These are phyloP conservation scores for Arabidopsis thaliana DNA, from an alignment of 345 rosid genomes.

Conservation along the genomic window TAIR10.1 NC_003076.8:421501-422000, in stretches of 20 bases:
- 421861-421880: slow-evolving; percentile 29
- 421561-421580: slow-evolving; percentile 76
- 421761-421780: slow-evolving; percentile 72
- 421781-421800: slow-evolving; percentile 86
- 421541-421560: slow-evolving; percentile 72
- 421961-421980: slow-evolving; percentile 26
- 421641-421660: slow-evolving; percentile 80
- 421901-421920: slow-evolving; percentile 34
- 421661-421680: slow-evolving; percentile 52
- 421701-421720: slow-evolving; percentile 6
- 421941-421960: slow-evolving; percentile 54
- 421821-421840: slow-evolving; percentile 49
- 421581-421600: slow-evolving; percentile 58
- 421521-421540: slow-evolving; percentile 50
- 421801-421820: slow-evolving; percentile 83
- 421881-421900: slow-evolving; percentile 5
- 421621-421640: slow-evolving; percentile 81
- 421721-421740: slow-evolving; percentile 4
- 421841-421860: slow-evolving; percentile 58
- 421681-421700: not conserved
- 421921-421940: slow-evolving; percentile 47
- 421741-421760: slow-evolving; percentile 43
- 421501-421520: not conserved
- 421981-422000: not conserved
- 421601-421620: slow-evolving; percentile 58